phyloP scores from a whole-genome alignment of 768 basidiomycete genomes.

The Suillus clintonianus region DNA sequence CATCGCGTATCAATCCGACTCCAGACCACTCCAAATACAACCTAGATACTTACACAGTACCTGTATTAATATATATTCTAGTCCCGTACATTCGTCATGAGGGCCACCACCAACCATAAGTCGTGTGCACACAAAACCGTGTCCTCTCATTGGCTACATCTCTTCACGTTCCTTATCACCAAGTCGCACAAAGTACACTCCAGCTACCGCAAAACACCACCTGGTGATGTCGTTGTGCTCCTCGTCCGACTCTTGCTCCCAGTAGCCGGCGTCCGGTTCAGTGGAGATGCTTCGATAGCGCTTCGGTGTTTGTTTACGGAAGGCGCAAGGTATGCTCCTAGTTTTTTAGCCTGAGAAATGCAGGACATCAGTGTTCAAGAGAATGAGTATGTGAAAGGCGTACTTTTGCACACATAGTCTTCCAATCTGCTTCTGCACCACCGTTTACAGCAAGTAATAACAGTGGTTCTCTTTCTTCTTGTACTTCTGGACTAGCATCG shows the following conservation, averaged over 20 bases:
- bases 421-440: constrained; percentile 63
- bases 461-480: constrained; percentile 46
- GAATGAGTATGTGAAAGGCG: constrained; percentile 9
- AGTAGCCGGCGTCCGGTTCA: constrained; percentile 3
- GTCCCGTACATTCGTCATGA: neutral
- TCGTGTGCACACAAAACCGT: neutral
- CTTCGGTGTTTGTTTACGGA: constrained; percentile 40
- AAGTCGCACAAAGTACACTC: neutral
- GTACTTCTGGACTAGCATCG: constrained; percentile 21
- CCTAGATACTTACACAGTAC: neutral
- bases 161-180: neutral
- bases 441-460: constrained; percentile 74
- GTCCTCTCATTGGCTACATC: neutral
- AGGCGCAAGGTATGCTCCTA: constrained; percentile 34
- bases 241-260: constrained; percentile 25
- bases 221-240: constrained; percentile 31
- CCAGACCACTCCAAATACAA: neutral
- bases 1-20: neutral
- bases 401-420: constrained; percentile 64
- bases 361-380: neutral
- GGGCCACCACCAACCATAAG: neutral
- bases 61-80: neutral
- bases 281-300: constrained; percentile 18
- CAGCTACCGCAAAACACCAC: constrained; percentile 10
- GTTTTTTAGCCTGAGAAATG: constrained; percentile 28